Percentiles rank a stretch among this genome's conserved stretches.
Conservation (phyloP, 306 rosid species). For the Echinosophora koreensis region DNA sequence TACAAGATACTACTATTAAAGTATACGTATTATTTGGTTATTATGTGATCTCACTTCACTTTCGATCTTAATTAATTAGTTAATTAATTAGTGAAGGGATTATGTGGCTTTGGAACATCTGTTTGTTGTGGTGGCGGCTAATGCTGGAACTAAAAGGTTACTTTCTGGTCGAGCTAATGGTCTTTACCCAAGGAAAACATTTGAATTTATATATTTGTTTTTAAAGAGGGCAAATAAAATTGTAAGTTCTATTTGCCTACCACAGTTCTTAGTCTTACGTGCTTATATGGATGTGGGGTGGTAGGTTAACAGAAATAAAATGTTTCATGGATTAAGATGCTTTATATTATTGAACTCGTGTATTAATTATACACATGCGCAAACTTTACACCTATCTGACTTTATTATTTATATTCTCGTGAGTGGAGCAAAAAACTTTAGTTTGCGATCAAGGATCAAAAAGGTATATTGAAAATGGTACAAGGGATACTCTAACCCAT, state of each 20-base stretch:
- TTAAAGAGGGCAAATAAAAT: background rate
- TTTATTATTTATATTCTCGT: background rate
- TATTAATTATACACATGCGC: conserved; percentile 26
- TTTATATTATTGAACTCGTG: conserved; percentile 22
- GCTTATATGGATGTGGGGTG: conserved; percentile 48
- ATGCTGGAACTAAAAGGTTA: conserved; percentile 41
- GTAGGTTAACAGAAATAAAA: conserved; percentile 46
- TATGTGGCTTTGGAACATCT: conserved; percentile 52
- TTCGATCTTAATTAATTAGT: conserved; percentile 45
- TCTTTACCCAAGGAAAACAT: conserved; percentile 17
- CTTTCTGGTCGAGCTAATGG: conserved; percentile 43
- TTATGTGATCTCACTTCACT: conserved; percentile 37
- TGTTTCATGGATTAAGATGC: conserved; percentile 16
- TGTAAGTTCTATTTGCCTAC: background rate
- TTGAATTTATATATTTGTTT: background rate
- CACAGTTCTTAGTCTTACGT: conserved; percentile 39
- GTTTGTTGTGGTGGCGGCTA: conserved; percentile 41
- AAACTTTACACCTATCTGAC: conserved; percentile 25
- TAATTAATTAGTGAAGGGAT: conserved; percentile 49
- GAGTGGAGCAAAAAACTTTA: background rate
- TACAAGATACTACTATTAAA: conserved; percentile 36
- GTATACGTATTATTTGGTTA: conserved; percentile 43
- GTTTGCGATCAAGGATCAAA: background rate
- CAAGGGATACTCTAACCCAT: too few species aligned
- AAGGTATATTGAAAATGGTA: too few species aligned